Base-by-base conservation (phyloP, 176 grass and related monocot genomes). In the Oryza australiensis region DNA sequence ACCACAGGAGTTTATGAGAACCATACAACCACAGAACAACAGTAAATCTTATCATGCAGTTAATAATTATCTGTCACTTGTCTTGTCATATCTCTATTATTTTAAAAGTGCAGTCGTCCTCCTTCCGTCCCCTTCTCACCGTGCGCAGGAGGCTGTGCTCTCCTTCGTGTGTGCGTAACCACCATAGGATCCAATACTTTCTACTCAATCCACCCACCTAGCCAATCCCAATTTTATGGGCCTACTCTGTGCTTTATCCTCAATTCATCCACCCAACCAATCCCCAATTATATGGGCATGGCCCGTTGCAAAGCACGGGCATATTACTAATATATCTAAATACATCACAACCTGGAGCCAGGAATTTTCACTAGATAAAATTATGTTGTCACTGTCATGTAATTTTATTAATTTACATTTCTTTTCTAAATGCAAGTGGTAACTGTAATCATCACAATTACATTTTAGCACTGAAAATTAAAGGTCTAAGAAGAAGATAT, bases 371-470 rank as follows among this genome's bases (percentile, higher is more conserved):
- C n/a, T 79, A 33, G 43, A 24, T 66, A 78, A 68, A 46, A 16
- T 62, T 63, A 57, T 57, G 7, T 57, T 57, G 53, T 57, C 53
- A 57, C 53, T n/a, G 20, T n/a, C 53, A 57, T 57, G 53, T n/a
- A n/a, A 22, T 57, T 57, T 8, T 57, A 57, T 57, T 57, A 87
- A 26, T 79, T 78, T 66, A 33, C 34, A 34, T 67, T 60, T 9
- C 73, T 34, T 73, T 73, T 78, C 7, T 55, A 55, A 55, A 70
- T 83, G 71, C 59, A 78, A 26, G 3, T 15, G 24, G 30, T 42
- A 83, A 27, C 34, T n/a, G 5, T 26, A 46, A 74, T 73, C 51
- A 68, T 74, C 37, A 63, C 48, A 76, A 74, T 74, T 88, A 27
- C 62, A 84, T 59, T 23, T 59, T 59, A 59, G 7, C 12, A 59